Evolutionary conservation across 345 rosid genomes (phyloP).

Genomic region (Gossypium sturtianum): DNA sequence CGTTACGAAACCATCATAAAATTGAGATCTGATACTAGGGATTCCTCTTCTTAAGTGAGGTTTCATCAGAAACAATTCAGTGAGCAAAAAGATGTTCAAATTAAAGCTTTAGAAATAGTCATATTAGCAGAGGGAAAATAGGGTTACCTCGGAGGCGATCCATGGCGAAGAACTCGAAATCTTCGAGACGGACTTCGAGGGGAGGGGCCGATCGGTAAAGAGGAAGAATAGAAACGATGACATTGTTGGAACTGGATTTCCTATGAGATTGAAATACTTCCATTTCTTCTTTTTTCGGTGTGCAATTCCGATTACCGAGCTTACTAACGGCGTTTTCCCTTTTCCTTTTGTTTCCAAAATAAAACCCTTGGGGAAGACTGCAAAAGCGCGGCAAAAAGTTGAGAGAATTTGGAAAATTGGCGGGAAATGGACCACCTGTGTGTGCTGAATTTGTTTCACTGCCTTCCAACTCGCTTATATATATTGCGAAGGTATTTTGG

Average conservation of each 20-base stretch:
- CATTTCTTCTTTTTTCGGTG: not conserved
- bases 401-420: not conserved
- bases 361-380: not conserved
- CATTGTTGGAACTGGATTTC: conserved; percentile 16
- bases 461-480: too few species aligned
- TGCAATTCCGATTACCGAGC: not conserved
- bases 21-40: not conserved
- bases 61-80: not conserved
- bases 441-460: too few species aligned
- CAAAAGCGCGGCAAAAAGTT: conserved; percentile 16
- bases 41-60: not conserved
- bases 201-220: conserved; percentile 74
- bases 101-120: not conserved
- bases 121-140: not conserved
- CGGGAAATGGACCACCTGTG: not conserved
- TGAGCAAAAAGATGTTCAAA: not conserved
- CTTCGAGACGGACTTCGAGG: conserved; percentile 83
- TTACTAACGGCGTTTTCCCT: not conserved
- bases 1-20: not conserved
- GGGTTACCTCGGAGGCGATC: conserved; percentile 80
- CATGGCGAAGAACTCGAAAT: conserved; percentile 85
- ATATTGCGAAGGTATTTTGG: too few species aligned
- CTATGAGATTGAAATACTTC: conserved; percentile 28
- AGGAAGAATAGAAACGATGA: conserved; percentile 42
- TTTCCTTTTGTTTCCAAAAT: not conserved